Evolutionary conservation across 2,329 filamentous ascomycete species (phyloP), one percentile per base, ranked within the genome.

Genomic region (Tetracladium maxilliforme): DNA sequence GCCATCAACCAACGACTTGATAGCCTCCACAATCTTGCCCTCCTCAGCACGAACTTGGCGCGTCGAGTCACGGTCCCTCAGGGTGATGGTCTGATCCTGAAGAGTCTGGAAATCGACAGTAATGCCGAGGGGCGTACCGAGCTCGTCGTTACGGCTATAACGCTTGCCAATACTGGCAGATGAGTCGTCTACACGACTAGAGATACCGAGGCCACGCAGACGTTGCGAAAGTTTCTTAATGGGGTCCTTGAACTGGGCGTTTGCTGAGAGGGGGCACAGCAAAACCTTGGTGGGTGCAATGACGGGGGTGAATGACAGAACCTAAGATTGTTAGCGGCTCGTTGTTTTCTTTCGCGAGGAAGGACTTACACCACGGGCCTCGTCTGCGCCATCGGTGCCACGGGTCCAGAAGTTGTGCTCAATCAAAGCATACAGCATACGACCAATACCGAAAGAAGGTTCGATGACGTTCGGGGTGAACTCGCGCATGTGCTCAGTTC

Each of bases 361-460:
- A 23, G 30, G 29, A 71, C 78, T 65, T 73, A 87, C 83, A 53
- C 79, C 78, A 48, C 86, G 80, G 27, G 83, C 76, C 49, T 90
- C 84, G 38, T 87, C 80, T 34, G 69, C 74, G 37, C 73, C 75
- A 25, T 72, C 68, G 31, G 48, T 62, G 27, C 48, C 63, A 35
- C 90, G 79, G 27, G 75, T 82, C 87, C 90, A 98, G 68, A 86
- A 98, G 48, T 70, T 74, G 56, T 98, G 90, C 59, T 98, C 90
- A 46, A 92, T 79, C 42, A 98, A 59, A 32, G 79, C 75, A 61
- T 93, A 95, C 30, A 95, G 61, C 34, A 95, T 94, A 41, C 87
- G 73, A 19, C 87, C 90, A 44, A 95, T 92, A 61, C 87, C 87
- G 43, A 95, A 98, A 1, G 87, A 95, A 3, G 87, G 90, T 58